Evolutionary conservation across 1,284 basidiomycete genomes (phyloP), one percentile per base, ranked within the genome.

Genomic region (Leccinum subrobustum): DNA sequence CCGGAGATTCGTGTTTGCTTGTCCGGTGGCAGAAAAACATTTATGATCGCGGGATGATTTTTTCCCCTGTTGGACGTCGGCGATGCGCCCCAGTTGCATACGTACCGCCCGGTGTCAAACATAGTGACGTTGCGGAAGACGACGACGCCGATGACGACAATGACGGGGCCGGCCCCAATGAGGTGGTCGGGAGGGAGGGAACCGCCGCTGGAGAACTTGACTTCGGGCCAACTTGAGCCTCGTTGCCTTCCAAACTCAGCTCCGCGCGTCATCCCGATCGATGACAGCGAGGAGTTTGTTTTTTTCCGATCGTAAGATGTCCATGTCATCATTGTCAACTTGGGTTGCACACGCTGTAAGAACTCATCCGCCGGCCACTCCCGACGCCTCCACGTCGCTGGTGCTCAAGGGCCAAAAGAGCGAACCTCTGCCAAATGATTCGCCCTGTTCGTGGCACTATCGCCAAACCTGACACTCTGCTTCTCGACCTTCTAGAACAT

Each of bases 401-500:
- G 44, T 47, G 20, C 20, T 47, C 44, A 47, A 47, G 44, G 44
- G 44, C 44, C 44, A 47, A 20, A 47, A 12, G 11, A 20, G 6
- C 18, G 20, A 47, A 47, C 44, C 44, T 18, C 42, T 44, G 42
- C 42, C 37, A 35, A 18, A 48, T 8, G n/a, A 12, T 9, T 8
- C 9, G 47, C 47, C 18, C 42, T n/a, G 25, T 52, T 37, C 18
- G 27, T 54, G 55, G 37, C 23, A 37, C 37, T 18, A 52, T 60
- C 25, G 35, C 52, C 60, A 56, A 14, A 35, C 8, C 31, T 52
- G 50, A 35, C 31, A 23, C 8, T 27, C 48, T 50, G 48, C 67
- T 60, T 70, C 62, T 60, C 31, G 63, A 63, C 16, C 29, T 62
- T 70, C 66, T 70, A 66, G 66, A 73, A 71, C 39, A 39, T 53